phyloP scores from a whole-genome alignment of 2,329 filamentous ascomycete species.

The Xylaria sp. region DNA sequence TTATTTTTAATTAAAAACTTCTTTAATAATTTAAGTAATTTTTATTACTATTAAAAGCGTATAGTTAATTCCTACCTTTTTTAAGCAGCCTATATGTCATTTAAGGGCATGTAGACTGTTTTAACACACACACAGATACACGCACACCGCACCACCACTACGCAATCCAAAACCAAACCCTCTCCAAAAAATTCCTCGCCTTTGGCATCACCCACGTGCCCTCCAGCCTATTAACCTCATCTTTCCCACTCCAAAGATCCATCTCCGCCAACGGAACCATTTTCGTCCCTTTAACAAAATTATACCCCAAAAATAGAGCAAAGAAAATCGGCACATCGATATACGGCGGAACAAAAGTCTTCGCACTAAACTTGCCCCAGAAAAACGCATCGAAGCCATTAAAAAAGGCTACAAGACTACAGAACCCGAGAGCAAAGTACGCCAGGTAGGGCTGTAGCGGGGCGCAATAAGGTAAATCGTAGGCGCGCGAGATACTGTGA shows the following conservation, averaged over 20 bases:
- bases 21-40: too few relatives aligned
- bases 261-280: slow-evolving; percentile 46
- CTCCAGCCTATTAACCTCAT: slow-evolving; percentile 46
- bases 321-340: slow-evolving; percentile 73
- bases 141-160: too few relatives aligned
- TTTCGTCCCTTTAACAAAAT: slow-evolving; percentile 66
- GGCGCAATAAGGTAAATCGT: slow-evolving; percentile 68
- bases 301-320: slow-evolving; percentile 68
- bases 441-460: slow-evolving; percentile 72
- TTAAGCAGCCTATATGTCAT: too few relatives aligned
- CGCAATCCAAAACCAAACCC: slow-evolving; percentile 50
- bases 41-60: too few relatives aligned
- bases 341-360: slow-evolving; percentile 69
- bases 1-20: too few relatives aligned
- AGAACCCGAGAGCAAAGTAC: slow-evolving; percentile 65
- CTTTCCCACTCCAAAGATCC: slow-evolving; percentile 50
- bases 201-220: slow-evolving; percentile 44
- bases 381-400: slow-evolving; percentile 77
- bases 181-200: slow-evolving; percentile 47
- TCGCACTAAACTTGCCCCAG: slow-evolving; percentile 52
- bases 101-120: too few relatives aligned
- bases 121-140: too few relatives aligned
- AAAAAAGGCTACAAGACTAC: slow-evolving; percentile 70
- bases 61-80: too few relatives aligned
- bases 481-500: slow-evolving; percentile 68